Evolutionary conservation across 2,329 filamentous ascomycete genomes (phyloP), one percentile per base, ranked within the genome.

Genomic region (Apiospora saccharicola): DNA sequence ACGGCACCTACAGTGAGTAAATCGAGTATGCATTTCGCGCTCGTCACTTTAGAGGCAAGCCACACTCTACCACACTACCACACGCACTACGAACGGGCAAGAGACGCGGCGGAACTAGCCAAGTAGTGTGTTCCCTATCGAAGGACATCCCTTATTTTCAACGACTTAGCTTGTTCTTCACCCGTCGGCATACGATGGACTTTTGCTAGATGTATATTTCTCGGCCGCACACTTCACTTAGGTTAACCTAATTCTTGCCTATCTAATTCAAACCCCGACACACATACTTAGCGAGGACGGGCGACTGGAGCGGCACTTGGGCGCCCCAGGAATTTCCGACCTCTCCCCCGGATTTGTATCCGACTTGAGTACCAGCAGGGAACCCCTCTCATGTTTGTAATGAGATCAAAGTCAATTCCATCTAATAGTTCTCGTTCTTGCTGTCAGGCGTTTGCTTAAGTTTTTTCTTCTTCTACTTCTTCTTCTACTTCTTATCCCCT

Each of bases 101-200:
- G 57, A 64, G 57, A 64, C 30, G 57, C 57, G 57, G 57, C 57
- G 57, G 41, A 64, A 37, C 57, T 64, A 64, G 34, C 57, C 34
- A 61, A 61, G 30, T 61, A 61, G 53, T 61, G 51, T 57, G 51
- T 30, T 57, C 51, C 30, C 26, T 57, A 57, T n/a, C 34, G 34
- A 34, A 64, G 34, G 30, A n/a, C 57, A 41, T 41, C 34, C 57
- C 57, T 41, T 22, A 41, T 41, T 64, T 64, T n/a, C 30, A 37
- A 64, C 57, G 57, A 41, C 57, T 64, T 64, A 64, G 57, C 34
- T n/a, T 34, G n/a, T 41, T 37, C 14, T 22, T 64, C 34, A n/a
- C 22, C 72, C 72, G 72, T 13, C 72, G 72, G 72, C 69, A 73
- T 73, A 73, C 72, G 72, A 73, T 71, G 72, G 72, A 71, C 46